These are phyloP conservation scores for Tilletiaria anomala DNA, from an alignment of 1,284 basidiomycete genomes.

Conservation along the genomic window DNA sequence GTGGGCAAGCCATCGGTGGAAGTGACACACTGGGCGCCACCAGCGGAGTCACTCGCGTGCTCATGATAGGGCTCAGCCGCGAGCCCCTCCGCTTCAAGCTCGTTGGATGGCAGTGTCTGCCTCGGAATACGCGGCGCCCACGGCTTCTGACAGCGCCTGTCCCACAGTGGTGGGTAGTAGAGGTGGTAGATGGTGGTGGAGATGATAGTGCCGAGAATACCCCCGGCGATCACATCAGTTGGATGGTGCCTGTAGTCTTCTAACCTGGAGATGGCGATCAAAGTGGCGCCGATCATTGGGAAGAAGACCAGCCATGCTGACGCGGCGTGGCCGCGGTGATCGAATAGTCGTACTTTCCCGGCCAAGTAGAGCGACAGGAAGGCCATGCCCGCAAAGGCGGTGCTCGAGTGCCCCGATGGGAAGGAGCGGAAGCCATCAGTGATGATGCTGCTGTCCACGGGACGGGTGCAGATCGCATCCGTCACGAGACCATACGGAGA, in stretches of 20 bases:
- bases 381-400: conserved; percentile 80
- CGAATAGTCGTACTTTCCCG: conserved; percentile 72
- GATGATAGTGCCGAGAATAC: conserved; percentile 56
- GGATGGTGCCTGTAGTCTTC: conserved; percentile 44
- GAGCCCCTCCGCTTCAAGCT: too few species aligned
- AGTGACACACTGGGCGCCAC: too few species aligned
- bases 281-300: conserved; percentile 62
- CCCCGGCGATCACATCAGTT: conserved; percentile 61
- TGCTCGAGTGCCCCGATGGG: conserved; percentile 80
- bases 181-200: conserved; percentile 51
- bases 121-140: too few species aligned
- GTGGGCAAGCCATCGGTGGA: too few species aligned
- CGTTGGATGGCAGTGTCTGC: too few species aligned
- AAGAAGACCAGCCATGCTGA: conserved; percentile 67
- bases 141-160: too few species aligned
- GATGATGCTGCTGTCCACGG: conserved; percentile 6
- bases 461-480: conserved; percentile 60
- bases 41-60: too few species aligned
- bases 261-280: conserved; percentile 58
- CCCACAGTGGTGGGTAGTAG: conserved; percentile 25
- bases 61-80: too few species aligned
- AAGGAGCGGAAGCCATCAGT: conserved; percentile 70
- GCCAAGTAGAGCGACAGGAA: conserved; percentile 65
- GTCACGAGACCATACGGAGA: conserved; percentile 55
- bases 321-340: conserved; percentile 62